Base-by-base conservation (phyloP, 257 asterid genomes). In the Solanum paucissectum region DNA sequence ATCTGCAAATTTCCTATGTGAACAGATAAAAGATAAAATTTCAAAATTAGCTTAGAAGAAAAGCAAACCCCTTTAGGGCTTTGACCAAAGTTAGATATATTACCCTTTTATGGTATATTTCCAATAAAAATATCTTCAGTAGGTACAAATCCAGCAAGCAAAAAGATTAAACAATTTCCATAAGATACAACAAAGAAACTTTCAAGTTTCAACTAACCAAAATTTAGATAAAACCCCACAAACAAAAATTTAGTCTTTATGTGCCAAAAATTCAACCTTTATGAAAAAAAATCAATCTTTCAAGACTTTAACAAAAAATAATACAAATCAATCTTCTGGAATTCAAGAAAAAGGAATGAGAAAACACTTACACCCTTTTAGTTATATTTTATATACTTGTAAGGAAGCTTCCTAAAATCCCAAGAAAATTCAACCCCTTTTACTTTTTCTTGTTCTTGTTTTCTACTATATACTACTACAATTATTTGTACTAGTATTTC, bases 91-190 rank as follows among this genome's bases (percentile, higher is more conserved):
- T 85, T 23, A 86, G 66, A 89, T 46, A 88, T 83, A 91, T 69
- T 20, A 88, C 88, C 87, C 49, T 75, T 87, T 90, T 88, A 44
- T 86, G 86, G 36, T 16, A 33, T 86, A 60, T 87, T 90, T 52
- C 18, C 60, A 86, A 27, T 90, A 89, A 90, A 90, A 73, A 27
- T 83, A 34, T 74, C 29, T 89, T 82, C 90, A 93, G 89, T 92
- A 64, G 95, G 95, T 88, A 87, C 75, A 83, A 90, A 86, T 91
- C 94, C 95, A 93, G 86, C 90, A 77, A 87, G 12, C 37, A 84
- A 79, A 85, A 72, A 44, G 66, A 85, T 25, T 46, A 85, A 68
- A 12, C 66, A 84, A 84, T 42, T 38, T 18, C 87, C 87, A 64
- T 8, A 34, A 60, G 58, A 84, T 64, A 9, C 14, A 72, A 32